Conservation (phyloP, 1,284 basidiomycete species). For the Ceratobasidium sp. region DNA sequence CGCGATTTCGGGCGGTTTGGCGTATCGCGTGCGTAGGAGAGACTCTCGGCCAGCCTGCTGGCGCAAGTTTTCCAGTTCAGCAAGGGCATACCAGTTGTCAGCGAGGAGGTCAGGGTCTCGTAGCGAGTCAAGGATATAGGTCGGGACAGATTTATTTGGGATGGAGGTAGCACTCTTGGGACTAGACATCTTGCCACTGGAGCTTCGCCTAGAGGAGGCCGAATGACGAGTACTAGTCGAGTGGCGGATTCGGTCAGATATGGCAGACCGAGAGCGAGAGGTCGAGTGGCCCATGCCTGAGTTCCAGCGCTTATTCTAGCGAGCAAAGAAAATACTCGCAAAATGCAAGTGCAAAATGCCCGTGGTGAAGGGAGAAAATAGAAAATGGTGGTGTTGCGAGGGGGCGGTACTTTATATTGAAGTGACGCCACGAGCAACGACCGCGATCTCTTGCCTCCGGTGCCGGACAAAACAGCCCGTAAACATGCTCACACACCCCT, state of each 20-base stretch:
- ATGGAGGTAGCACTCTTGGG: background rate
- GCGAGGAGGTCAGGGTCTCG: slow-evolving; percentile 25
- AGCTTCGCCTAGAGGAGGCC: slow-evolving; percentile 3
- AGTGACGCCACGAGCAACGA: background rate
- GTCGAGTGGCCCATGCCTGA: slow-evolving; percentile 9
- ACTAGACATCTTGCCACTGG: background rate
- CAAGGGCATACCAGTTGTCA: slow-evolving; percentile 30
- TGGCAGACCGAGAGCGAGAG: slow-evolving; percentile 22
- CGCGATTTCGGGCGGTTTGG: slow-evolving; percentile 32
- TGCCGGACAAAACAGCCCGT: background rate
- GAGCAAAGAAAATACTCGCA: slow-evolving; percentile 1
- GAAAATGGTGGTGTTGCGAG: background rate
- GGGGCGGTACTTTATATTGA: background rate
- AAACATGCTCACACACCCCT: background rate
- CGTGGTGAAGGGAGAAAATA: background rate
- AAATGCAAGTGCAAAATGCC: background rate
- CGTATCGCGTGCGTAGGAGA: slow-evolving; percentile 24
- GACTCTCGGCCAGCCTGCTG: slow-evolving; percentile 32
- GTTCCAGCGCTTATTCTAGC: background rate
- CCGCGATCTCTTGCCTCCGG: background rate
- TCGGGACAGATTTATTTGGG: slow-evolving; percentile 17
- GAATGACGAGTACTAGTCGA: background rate
- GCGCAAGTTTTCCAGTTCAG: slow-evolving; percentile 23
- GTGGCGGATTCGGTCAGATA: slow-evolving; percentile 11
- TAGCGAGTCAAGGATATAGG: slow-evolving; percentile 21